Percentiles rank a stretch among this genome's conserved stretches.
Evolutionary conservation across 768 basidiomycete genomes (phyloP).

Genomic region (Dioszegia hungarica): DNA sequence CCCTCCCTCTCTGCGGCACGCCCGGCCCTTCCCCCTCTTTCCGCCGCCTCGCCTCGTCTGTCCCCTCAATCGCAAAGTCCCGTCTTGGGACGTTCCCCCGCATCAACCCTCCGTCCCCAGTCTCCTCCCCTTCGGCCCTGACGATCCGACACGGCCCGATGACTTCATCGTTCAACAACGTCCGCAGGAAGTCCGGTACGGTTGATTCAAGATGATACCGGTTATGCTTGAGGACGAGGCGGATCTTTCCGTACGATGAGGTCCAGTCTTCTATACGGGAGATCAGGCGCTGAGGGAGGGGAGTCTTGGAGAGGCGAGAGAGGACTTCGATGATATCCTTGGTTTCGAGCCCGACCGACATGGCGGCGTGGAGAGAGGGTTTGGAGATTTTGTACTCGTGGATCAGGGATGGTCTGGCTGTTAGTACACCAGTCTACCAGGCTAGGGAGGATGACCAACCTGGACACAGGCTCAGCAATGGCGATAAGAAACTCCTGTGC

Average conservation of each 20-base stretch:
- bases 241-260: conserved; percentile 94
- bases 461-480: conserved; percentile 96
- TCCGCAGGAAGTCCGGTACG: conserved; percentile 86
- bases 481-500: conserved; percentile 98
- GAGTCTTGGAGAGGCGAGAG: conserved; percentile 62
- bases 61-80: conserved; percentile 80
- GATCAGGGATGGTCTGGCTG: conserved; percentile 89
- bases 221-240: conserved; percentile 95
- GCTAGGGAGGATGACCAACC: too few relatives aligned
- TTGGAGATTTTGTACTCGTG: conserved; percentile 99
- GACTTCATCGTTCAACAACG: conserved; percentile 74
- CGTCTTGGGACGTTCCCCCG: conserved; percentile 80
- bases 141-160: conserved; percentile 50
- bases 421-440: too few relatives aligned
- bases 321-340: conserved; percentile 95
- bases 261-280: conserved; percentile 89
- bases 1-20: conserved; percentile 27
- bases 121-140: conserved; percentile 53
- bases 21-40: conserved; percentile 48
- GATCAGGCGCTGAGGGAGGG: conserved; percentile 80
- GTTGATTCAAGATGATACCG: conserved; percentile 94
- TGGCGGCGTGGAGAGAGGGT: conserved; percentile 96
- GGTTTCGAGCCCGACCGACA: conserved; percentile 95
- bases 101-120: conserved; percentile 61
- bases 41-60: conserved; percentile 55